phyloP scores from a whole-genome alignment of 257 asterid genomes.

The Petunia secreta region DNA sequence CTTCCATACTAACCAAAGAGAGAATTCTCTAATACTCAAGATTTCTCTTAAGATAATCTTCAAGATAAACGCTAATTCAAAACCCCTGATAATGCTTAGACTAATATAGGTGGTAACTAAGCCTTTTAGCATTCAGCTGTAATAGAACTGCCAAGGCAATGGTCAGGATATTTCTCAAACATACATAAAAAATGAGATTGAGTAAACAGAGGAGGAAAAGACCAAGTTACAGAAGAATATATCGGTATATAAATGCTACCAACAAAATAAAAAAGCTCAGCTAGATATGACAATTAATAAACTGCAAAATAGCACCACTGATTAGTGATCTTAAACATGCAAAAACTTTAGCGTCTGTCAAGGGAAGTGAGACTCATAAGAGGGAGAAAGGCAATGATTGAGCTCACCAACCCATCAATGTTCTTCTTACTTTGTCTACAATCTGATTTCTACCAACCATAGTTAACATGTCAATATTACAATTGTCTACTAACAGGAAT shows the following conservation, averaged over 20 bases:
- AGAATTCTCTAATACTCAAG: background rate
- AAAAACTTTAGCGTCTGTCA: background rate
- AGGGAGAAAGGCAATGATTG: no score
- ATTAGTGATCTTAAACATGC: background rate
- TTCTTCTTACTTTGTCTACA: constrained; percentile 76
- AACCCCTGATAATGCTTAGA: background rate
- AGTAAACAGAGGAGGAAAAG: no score
- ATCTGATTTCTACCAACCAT: constrained; percentile 56
- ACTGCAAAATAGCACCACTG: background rate
- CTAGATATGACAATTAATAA: background rate
- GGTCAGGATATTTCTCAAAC: background rate
- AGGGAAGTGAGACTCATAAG: no score
- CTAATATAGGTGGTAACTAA: background rate
- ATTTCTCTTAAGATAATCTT: background rate
- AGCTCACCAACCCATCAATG: constrained; percentile 80
- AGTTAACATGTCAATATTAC: constrained; percentile 48
- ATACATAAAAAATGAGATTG: background rate
- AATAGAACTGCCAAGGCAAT: no score
- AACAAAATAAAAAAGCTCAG: background rate
- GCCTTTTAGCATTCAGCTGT: no score
- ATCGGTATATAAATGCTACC: background rate
- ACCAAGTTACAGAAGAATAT: background rate
- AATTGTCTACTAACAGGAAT: constrained; percentile 75
- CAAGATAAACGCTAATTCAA: background rate
- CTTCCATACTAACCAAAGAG: no score